Evolutionary conservation across 768 basidiomycete genomes (phyloP).

Genomic region (Kwoniella mangroviensis): DNA sequence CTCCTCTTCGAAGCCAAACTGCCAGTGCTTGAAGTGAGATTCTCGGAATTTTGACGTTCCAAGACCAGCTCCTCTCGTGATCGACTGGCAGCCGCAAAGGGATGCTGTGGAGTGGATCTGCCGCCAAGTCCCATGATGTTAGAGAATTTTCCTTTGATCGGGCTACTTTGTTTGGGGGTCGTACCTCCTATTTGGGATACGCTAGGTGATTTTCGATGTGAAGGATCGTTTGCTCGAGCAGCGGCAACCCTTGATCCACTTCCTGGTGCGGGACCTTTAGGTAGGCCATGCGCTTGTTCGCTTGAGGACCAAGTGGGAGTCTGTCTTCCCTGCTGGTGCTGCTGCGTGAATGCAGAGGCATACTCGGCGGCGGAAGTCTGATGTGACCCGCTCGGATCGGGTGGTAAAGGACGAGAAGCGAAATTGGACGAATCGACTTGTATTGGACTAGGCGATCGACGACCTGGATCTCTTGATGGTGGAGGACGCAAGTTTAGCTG

Average conservation of each 20-base stretch:
- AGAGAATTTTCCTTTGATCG: slow-evolving; percentile 45
- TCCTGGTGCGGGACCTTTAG: slow-evolving; percentile 27
- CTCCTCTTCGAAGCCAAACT: slow-evolving; percentile 16
- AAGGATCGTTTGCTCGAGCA: slow-evolving; percentile 1
- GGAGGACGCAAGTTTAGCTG: slow-evolving; percentile 46
- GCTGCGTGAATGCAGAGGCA: slow-evolving; percentile 35
- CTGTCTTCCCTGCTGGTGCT: slow-evolving; percentile 27
- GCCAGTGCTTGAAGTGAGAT: slow-evolving; percentile 16
- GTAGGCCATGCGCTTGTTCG: slow-evolving; percentile 27
- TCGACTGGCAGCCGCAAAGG: slow-evolving; percentile 43
- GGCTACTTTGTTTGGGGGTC: slow-evolving; percentile 30
- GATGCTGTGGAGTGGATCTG: slow-evolving; percentile 32
- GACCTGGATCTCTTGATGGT: slow-evolving; percentile 36
- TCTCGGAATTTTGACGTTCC: slow-evolving; percentile 18
- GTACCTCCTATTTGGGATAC: slow-evolving; percentile 6
- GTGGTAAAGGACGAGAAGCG: slow-evolving; percentile 46
- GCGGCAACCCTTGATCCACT: slow-evolving; percentile 17
- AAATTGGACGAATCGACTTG: slow-evolving; percentile 39
- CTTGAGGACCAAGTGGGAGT: slow-evolving; percentile 31
- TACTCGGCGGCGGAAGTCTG: slow-evolving; percentile 51
- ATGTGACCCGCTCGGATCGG: slow-evolving; percentile 27
- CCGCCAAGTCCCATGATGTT: slow-evolving; percentile 31
- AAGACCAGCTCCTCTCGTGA: slow-evolving; percentile 15
- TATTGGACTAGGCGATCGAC: slow-evolving; percentile 48
- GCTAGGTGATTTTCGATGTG: slow-evolving; percentile 32